Conservation (phyloP, 208 protist genomes). For the Naegleria lovaniensis region DNA sequence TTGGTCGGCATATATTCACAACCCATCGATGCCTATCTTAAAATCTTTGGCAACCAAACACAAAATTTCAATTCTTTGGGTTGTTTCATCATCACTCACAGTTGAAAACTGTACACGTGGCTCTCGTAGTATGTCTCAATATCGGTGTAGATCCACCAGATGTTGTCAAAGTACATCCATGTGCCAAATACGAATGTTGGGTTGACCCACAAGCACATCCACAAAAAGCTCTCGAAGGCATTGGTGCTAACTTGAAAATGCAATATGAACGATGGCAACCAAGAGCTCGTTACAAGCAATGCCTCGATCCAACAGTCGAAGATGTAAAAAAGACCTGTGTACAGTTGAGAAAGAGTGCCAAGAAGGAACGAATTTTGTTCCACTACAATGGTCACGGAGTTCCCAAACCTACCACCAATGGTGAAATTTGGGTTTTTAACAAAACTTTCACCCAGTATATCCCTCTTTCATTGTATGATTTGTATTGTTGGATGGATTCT, state of each 20-base stretch:
- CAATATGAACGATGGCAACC: slow-evolving; percentile 88
- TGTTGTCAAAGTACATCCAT: slow-evolving; percentile 84
- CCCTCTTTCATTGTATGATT: slow-evolving; percentile 24
- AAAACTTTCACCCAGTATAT: slow-evolving; percentile 39
- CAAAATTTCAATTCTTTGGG: too few species aligned
- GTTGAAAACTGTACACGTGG: slow-evolving; percentile 48
- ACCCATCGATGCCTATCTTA: too few species aligned
- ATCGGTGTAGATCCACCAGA: slow-evolving; percentile 96
- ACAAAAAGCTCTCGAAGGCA: slow-evolving; percentile 67
- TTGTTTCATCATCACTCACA: too few species aligned
- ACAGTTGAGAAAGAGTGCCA: slow-evolving; percentile 61
- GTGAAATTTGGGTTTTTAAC: slow-evolving; percentile 98
- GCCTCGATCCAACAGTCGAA: slow-evolving; percentile 86
- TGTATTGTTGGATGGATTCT: slow-evolving; percentile 23
- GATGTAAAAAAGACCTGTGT: slow-evolving; percentile 75
- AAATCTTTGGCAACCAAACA: too few species aligned
- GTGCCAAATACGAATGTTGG: slow-evolving; percentile 93
- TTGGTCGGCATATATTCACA: too few species aligned
- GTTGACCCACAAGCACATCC: slow-evolving; percentile 49
- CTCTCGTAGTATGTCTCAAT: slow-evolving; percentile 91
- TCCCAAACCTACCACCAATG: slow-evolving; percentile 86
- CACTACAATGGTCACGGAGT: slow-evolving; percentile 99
- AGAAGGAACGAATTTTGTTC: slow-evolving; percentile 85
- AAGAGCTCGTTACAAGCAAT: slow-evolving; percentile 60
- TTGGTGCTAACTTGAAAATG: slow-evolving; percentile 68